Evolutionary conservation across 2,329 filamentous ascomycete species (phyloP).

Genomic region (Cercospora berteroae): DNA sequence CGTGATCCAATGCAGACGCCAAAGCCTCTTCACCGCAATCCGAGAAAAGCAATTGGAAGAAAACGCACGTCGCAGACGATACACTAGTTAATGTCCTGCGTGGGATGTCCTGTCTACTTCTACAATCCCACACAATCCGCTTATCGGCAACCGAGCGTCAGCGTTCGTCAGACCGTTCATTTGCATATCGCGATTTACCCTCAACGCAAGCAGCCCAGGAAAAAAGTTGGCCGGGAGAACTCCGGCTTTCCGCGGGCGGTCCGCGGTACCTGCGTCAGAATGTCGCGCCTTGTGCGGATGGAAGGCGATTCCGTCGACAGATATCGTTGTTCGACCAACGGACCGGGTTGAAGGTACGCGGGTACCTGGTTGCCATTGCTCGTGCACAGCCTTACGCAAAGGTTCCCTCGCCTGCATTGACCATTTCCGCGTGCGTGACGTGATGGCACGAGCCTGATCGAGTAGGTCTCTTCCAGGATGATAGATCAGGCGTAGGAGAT

Average conservation of each 20-base stretch:
- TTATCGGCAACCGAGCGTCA: conserved; percentile 3
- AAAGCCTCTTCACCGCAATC: neutral
- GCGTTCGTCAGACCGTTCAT: conserved; percentile 1
- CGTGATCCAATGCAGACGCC: neutral
- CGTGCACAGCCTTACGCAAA: neutral
- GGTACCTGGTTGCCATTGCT: neutral
- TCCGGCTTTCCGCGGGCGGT: conserved; percentile 3
- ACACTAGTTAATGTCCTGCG: conserved; percentile 12
- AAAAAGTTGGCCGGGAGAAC: neutral
- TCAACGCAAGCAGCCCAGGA: neutral
- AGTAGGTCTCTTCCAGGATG: neutral
- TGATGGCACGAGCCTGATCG: neutral
- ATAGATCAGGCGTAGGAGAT: neutral
- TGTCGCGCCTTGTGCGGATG: neutral
- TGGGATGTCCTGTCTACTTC: conserved; percentile 7
- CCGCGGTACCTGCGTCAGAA: conserved; percentile 11
- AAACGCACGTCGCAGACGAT: neutral
- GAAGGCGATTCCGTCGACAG: neutral
- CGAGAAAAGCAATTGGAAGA: conserved; percentile 8
- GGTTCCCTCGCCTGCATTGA: neutral
- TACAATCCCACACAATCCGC: neutral
- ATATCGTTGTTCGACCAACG: neutral
- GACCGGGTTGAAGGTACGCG: conserved; percentile 2
- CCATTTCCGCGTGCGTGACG: neutral
- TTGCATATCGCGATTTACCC: neutral